Percentiles rank a stretch among this genome's conserved stretches.
phyloP scores from a whole-genome alignment of 2,329 filamentous ascomycete genomes.

The Fusarium keratoplasticum region DNA sequence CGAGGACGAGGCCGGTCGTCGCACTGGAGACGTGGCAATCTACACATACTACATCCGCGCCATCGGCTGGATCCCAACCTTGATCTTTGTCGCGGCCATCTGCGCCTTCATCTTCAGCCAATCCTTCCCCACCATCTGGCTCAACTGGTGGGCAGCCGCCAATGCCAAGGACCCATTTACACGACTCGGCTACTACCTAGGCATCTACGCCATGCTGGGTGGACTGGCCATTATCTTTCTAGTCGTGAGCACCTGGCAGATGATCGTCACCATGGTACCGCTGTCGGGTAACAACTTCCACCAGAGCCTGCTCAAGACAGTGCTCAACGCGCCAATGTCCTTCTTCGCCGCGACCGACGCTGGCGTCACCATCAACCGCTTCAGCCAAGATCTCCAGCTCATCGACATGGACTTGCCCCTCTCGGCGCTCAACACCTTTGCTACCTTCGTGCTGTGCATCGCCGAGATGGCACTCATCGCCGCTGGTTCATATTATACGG shows the following conservation, averaged over 20 bases:
- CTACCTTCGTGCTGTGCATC: constrained; percentile 34
- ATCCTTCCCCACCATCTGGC: constrained; percentile 44
- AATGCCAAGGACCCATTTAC: constrained; percentile 32
- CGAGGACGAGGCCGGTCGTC: constrained; percentile 19
- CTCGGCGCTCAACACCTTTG: constrained; percentile 38
- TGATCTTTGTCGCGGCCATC: constrained; percentile 36
- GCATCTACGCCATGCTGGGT: constrained; percentile 40
- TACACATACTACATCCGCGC: constrained; percentile 43
- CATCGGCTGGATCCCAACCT: constrained; percentile 41
- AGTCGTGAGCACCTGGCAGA: constrained; percentile 37
- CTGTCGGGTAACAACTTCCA: constrained; percentile 39
- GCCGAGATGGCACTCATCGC: constrained; percentile 37
- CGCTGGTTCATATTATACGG: constrained; percentile 30
- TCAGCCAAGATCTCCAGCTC: constrained; percentile 54
- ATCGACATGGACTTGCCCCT: constrained; percentile 52
- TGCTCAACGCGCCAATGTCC: constrained; percentile 47
- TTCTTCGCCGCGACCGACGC: constrained; percentile 51
- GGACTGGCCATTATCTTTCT: constrained; percentile 31
- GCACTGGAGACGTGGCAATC: constrained; percentile 34
- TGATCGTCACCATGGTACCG: constrained; percentile 44
- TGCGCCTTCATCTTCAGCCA: constrained; percentile 41
- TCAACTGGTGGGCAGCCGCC: constrained; percentile 43
- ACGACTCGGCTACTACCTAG: constrained; percentile 34
- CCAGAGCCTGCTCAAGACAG: constrained; percentile 33
- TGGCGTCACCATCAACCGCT: constrained; percentile 52